phyloP scores from a whole-genome alignment of 768 basidiomycete genomes.

The Lanmaoa pseudosensibilis region DNA sequence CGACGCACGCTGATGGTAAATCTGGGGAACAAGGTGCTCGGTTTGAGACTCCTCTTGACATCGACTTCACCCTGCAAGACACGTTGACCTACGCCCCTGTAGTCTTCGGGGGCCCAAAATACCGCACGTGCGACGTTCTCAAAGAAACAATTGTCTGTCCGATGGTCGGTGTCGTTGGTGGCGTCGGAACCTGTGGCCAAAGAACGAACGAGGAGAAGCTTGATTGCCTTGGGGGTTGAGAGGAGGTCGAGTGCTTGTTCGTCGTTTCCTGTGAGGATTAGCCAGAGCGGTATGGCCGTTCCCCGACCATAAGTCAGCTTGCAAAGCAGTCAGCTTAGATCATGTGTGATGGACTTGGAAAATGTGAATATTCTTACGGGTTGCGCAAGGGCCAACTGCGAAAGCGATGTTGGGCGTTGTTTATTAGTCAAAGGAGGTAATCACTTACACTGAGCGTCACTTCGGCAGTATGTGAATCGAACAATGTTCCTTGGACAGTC shows the following conservation, averaged over 20 bases:
- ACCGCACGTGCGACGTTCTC: constrained; percentile 43
- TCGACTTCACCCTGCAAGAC: constrained; percentile 52
- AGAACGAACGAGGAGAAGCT: constrained; percentile 45
- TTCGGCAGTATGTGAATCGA: constrained; percentile 31
- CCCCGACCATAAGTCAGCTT: constrained; percentile 54
- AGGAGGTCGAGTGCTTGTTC: constrained; percentile 52
- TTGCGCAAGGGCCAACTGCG: constrained; percentile 48
- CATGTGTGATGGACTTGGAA: neutral
- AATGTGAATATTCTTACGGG: constrained; percentile 36
- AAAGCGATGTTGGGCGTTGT: neutral
- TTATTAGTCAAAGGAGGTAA: neutral
- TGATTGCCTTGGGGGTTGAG: constrained; percentile 39
- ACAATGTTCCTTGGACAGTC: constrained; percentile 36
- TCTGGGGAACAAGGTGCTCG: constrained; percentile 43
- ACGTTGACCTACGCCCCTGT: constrained; percentile 33
- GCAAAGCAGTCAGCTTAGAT: neutral
- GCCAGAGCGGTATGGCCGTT: constrained; percentile 48
- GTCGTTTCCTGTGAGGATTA: constrained; percentile 48
- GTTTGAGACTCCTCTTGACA: constrained; percentile 45
- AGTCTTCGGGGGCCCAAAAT: constrained; percentile 43
- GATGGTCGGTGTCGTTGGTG: constrained; percentile 37
- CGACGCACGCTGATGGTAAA: constrained; percentile 48
- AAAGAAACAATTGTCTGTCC: constrained; percentile 49
- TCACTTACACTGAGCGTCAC: constrained; percentile 36
- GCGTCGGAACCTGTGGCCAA: constrained; percentile 51